Evolutionary conservation across 75 land plant species (phyloP).

Genomic region (Chamaecyparis obtusa): DNA sequence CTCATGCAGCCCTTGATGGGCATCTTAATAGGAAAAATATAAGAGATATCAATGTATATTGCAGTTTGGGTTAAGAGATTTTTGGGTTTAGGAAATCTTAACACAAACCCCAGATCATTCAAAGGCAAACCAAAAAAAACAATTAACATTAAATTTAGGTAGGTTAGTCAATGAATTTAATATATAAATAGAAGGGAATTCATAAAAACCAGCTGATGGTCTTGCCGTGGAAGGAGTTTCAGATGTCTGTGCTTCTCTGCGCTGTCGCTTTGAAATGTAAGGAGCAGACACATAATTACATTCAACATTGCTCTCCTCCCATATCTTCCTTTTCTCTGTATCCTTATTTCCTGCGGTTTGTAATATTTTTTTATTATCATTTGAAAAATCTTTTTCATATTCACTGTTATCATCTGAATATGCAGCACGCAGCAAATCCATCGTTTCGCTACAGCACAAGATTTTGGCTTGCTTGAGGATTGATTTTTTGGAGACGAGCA

Average conservation of each 20-base stretch:
- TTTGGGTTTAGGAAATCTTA: neutral
- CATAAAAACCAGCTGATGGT: neutral
- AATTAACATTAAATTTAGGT: neutral
- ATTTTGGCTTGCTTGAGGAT: no score
- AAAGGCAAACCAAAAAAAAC: neutral
- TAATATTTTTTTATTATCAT: neutral
- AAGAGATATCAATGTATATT: neutral
- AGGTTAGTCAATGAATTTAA: neutral
- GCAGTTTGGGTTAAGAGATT: neutral
- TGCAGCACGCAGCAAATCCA: constrained; percentile 3
- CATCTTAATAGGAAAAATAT: no score
- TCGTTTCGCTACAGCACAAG: neutral
- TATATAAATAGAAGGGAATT: neutral
- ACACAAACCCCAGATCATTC: neutral
- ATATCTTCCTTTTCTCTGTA: neutral
- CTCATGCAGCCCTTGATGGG: no score
- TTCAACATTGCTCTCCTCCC: neutral
- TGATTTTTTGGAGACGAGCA: no score
- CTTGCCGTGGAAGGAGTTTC: neutral
- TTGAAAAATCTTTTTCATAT: neutral
- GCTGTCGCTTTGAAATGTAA: constrained; percentile 1
- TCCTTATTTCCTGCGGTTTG: neutral
- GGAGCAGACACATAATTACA: neutral
- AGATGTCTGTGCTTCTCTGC: neutral
- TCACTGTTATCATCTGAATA: neutral